phyloP scores from a whole-genome alignment of 805 yeast species.

The Yarrowia alimentaria region DNA sequence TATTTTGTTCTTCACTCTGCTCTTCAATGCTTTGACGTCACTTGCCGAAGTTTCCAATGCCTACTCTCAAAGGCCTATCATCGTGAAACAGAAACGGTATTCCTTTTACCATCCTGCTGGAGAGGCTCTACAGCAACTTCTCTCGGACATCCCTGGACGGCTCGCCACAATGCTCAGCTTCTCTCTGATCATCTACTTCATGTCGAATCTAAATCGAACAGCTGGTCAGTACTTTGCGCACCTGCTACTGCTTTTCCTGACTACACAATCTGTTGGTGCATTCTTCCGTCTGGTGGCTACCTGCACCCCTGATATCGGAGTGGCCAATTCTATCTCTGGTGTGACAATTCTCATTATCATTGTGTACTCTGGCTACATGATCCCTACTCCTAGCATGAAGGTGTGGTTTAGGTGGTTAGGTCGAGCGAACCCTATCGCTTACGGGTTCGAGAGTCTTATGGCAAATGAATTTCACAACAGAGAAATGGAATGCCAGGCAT shows the following conservation, averaged over 20 bases:
- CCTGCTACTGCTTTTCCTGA: conserved; percentile 46
- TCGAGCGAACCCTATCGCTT: conserved; percentile 56
- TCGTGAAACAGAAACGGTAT: conserved; percentile 68
- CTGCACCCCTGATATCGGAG: conserved; percentile 48
- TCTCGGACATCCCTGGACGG: conserved; percentile 65
- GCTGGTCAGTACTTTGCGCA: conserved; percentile 57
- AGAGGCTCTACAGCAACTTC: conserved; percentile 61
- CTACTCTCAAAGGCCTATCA: conserved; percentile 55
- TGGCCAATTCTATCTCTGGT: conserved; percentile 63
- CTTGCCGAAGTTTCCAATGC: conserved; percentile 53
- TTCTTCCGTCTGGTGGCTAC: conserved; percentile 58
- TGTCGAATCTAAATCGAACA: conserved; percentile 50
- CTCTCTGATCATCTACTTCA: conserved; percentile 53
- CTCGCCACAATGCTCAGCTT: conserved; percentile 47
- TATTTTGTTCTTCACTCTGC: conserved; percentile 55
- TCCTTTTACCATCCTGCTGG: conserved; percentile 73
- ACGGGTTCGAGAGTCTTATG: conserved; percentile 62
- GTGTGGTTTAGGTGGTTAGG: conserved; percentile 72
- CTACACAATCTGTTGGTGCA: conserved; percentile 50
- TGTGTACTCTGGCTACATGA: conserved; percentile 62
- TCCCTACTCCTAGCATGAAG: conserved; percentile 59
- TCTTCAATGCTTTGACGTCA: conserved; percentile 61
- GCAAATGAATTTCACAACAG: conserved; percentile 62
- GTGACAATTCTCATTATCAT: conserved; percentile 49
- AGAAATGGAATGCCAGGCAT: conserved; percentile 51